These are phyloP conservation scores for Glarea lozoyensis DNA, from an alignment of 495 filamentous ascomycete genomes.

Conservation along the genomic window DNA sequence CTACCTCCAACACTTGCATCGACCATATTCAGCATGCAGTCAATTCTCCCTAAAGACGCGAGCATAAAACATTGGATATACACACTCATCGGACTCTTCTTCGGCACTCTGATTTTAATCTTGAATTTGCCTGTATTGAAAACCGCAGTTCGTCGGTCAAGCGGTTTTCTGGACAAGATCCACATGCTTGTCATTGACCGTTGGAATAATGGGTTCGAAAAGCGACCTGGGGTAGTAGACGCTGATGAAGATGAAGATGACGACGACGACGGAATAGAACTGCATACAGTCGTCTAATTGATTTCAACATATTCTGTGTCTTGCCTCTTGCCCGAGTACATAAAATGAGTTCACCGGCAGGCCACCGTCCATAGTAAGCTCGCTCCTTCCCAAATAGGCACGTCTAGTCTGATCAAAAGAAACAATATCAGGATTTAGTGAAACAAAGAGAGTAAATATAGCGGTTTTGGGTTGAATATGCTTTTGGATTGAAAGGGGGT, in stretches of 20 bases:
- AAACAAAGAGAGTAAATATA: too few relatives aligned
- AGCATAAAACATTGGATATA: neutral
- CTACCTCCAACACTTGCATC: conserved; percentile 3
- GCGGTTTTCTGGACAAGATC: neutral
- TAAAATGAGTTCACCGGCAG: too few relatives aligned
- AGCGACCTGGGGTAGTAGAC: neutral
- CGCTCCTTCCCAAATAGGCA: too few relatives aligned
- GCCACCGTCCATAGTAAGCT: too few relatives aligned
- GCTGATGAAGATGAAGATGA: neutral
- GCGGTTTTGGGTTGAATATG: too few relatives aligned
- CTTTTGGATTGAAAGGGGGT: too few relatives aligned
- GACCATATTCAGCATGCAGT: conserved; percentile 3
- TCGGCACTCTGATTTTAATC: neutral
- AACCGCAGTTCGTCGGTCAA: neutral
- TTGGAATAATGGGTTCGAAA: too few relatives aligned
- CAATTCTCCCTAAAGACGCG: conserved; percentile 1
- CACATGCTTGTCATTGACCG: neutral
- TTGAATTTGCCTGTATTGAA: neutral
- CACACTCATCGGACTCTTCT: neutral
- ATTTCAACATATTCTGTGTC: too few relatives aligned
- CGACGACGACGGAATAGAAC: neutral
- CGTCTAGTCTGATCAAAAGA: too few relatives aligned
- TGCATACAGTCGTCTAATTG: too few relatives aligned
- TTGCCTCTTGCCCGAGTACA: too few relatives aligned
- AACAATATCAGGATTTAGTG: too few relatives aligned